Conservation (phyloP, 768 basidiomycete species). For the Psilocybe azurescens region DNA sequence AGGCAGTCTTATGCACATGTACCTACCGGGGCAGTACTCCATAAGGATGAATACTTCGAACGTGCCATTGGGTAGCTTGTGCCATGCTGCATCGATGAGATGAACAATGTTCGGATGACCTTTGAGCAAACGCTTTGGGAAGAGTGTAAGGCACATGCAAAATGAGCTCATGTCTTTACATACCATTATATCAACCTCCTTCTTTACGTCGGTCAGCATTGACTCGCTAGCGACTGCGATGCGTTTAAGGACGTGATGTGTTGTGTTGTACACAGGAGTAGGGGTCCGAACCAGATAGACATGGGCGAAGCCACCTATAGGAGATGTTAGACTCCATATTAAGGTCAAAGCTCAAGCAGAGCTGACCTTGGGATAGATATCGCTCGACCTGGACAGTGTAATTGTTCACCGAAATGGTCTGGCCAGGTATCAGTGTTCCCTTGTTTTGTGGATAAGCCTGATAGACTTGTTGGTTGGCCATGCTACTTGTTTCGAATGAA, state of each 20-base stretch:
- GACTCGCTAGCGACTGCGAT: constrained; percentile 91
- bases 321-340: constrained; percentile 15
- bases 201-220: constrained; percentile 93
- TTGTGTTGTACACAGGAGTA: constrained; percentile 87
- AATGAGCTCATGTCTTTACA: constrained; percentile 23
- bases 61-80: constrained; percentile 78
- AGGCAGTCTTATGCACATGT: constrained; percentile 4
- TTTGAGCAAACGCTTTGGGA: constrained; percentile 79
- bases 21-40: constrained; percentile 92
- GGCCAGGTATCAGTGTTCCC: constrained; percentile 80
- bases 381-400: constrained; percentile 91
- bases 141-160: constrained; percentile 14
- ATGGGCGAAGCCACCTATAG: constrained; percentile 93
- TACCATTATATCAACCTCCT: constrained; percentile 99
- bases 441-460: constrained; percentile 60
- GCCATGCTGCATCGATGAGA: constrained; percentile 94
- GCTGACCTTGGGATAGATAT: constrained; percentile 91
- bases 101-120: constrained; percentile 96
- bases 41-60: constrained; percentile 99
- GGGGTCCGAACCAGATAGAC: constrained; percentile 94
- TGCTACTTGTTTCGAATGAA: constrained; percentile 29
- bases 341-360: constrained; percentile 11
- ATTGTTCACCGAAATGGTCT: constrained; percentile 89
- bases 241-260: constrained; percentile 95
- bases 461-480: constrained; percentile 58